Percentiles rank a stretch among this genome's conserved stretches.
Evolutionary conservation across 2,329 filamentous ascomycete species (phyloP).

Genomic region (Apiospora marii): DNA sequence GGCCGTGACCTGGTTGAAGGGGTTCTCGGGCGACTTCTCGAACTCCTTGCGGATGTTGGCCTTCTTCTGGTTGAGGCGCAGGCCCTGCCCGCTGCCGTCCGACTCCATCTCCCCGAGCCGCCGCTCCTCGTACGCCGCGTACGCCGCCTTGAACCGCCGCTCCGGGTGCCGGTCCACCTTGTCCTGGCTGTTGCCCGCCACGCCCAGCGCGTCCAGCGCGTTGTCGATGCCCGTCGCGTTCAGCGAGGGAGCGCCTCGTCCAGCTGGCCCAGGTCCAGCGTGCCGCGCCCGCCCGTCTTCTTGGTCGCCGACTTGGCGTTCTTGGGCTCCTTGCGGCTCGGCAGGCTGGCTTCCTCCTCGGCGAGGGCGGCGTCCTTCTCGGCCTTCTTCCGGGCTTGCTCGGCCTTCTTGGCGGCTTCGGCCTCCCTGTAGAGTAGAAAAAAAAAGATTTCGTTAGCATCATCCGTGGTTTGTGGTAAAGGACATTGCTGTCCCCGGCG

Average conservation of each 20-base stretch:
- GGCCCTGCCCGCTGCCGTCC: slow-evolving; percentile 74
- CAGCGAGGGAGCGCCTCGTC: slow-evolving; percentile 71
- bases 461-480: background rate
- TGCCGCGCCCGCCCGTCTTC: slow-evolving; percentile 62
- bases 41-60: slow-evolving; percentile 91
- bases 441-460: background rate
- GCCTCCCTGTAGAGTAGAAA: slow-evolving; percentile 68
- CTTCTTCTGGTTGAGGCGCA: slow-evolving; percentile 84
- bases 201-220: slow-evolving; percentile 83
- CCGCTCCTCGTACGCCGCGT: slow-evolving; percentile 81
- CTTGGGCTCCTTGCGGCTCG: slow-evolving; percentile 68
- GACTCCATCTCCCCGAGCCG: slow-evolving; percentile 84
- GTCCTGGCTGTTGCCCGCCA: slow-evolving; percentile 63
- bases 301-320: slow-evolving; percentile 73
- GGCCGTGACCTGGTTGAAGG: slow-evolving; percentile 85
- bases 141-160: slow-evolving; percentile 85
- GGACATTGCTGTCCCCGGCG: background rate
- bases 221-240: slow-evolving; percentile 93
- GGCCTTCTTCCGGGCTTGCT: slow-evolving; percentile 86
- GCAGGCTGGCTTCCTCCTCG: slow-evolving; percentile 77
- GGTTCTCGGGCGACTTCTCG: slow-evolving; percentile 92
- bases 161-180: slow-evolving; percentile 92
- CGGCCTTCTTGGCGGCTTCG: slow-evolving; percentile 83
- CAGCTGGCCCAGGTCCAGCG: slow-evolving; percentile 79
- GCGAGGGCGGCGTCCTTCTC: slow-evolving; percentile 84